Evolutionary conservation across 202 grass and related monocot species (phyloP).

Genomic region (Cymbopogon flexuosus): DNA sequence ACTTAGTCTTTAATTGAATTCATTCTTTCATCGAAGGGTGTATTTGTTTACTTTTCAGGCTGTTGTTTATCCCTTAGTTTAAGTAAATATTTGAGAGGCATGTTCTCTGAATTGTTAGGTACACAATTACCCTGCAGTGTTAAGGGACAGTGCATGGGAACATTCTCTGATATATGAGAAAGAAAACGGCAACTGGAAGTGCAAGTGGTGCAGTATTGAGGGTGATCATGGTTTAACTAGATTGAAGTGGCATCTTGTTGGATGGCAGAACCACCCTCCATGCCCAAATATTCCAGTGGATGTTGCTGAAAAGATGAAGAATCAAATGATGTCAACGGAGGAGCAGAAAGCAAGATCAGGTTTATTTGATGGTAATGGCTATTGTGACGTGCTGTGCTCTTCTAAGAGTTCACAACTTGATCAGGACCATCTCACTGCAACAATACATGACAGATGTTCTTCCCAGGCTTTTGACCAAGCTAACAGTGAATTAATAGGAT

Average conservation of each 20-base stretch:
- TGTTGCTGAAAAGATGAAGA: slow-evolving; percentile 37
- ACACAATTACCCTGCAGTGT: background rate
- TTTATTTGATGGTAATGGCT: slow-evolving; percentile 24
- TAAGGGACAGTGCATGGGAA: slow-evolving; percentile 33
- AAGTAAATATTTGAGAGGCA: background rate
- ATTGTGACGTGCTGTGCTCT: background rate
- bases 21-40: slow-evolving; percentile 8
- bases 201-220: slow-evolving; percentile 58
- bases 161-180: slow-evolving; percentile 44
- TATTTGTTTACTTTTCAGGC: background rate
- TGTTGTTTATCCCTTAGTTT: slow-evolving; percentile 13
- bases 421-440: slow-evolving; percentile 21
- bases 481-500: slow-evolving; percentile 21
- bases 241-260: slow-evolving; percentile 61
- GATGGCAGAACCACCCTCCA: slow-evolving; percentile 36
- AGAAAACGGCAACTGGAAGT: slow-evolving; percentile 55
- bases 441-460: slow-evolving; percentile 6
- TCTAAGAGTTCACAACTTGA: slow-evolving; percentile 30
- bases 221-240: slow-evolving; percentile 53
- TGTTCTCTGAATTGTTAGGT: slow-evolving; percentile 18
- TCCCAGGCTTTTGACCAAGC: slow-evolving; percentile 26
- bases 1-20: background rate
- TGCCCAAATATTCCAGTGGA: slow-evolving; percentile 42
- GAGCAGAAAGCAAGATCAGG: slow-evolving; percentile 18
- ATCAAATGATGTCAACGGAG: slow-evolving; percentile 37